Evolutionary conservation across 2,329 filamentous ascomycete species (phyloP).

Genomic region (Pseudopithomyces chartarum): DNA sequence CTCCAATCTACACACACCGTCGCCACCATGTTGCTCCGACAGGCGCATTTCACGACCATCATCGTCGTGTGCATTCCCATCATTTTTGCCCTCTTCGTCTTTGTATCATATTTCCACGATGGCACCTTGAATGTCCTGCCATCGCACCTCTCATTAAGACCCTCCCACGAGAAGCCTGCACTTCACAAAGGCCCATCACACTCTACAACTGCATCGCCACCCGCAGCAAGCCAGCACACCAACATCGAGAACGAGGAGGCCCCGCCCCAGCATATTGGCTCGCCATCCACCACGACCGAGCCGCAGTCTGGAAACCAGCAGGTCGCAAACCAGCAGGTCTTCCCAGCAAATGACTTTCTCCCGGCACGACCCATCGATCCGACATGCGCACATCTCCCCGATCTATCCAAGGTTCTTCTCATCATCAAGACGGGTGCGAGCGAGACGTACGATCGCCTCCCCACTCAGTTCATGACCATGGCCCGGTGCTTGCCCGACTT

Average conservation of each 20-base stretch:
- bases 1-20: neutral
- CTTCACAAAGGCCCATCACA: neutral
- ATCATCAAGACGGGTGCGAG: conserved; percentile 12
- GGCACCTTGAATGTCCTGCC: conserved; percentile 1
- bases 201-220: neutral
- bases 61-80: conserved; percentile 6
- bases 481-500: conserved; percentile 9
- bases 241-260: conserved; percentile 6
- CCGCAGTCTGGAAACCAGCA: too few relatives aligned
- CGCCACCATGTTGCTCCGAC: conserved; percentile 4
- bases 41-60: conserved; percentile 5
- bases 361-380: conserved; percentile 5
- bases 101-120: conserved; percentile 5
- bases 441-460: conserved; percentile 7
- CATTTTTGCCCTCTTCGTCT: conserved; percentile 6
- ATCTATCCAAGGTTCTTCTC: conserved; percentile 6
- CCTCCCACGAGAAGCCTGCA: neutral
- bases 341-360: conserved; percentile 4
- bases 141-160: conserved; percentile 2
- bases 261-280: neutral
- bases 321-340: neutral
- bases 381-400: conserved; percentile 2
- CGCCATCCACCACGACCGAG: neutral
- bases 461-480: conserved; percentile 10
- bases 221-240: neutral